A percentile compares a stretch with the other conserved stretches of the same genome.
Conservation (phyloP, 1,284 basidiomycete genomes). For the Exobasidium rhododendri region DNA sequence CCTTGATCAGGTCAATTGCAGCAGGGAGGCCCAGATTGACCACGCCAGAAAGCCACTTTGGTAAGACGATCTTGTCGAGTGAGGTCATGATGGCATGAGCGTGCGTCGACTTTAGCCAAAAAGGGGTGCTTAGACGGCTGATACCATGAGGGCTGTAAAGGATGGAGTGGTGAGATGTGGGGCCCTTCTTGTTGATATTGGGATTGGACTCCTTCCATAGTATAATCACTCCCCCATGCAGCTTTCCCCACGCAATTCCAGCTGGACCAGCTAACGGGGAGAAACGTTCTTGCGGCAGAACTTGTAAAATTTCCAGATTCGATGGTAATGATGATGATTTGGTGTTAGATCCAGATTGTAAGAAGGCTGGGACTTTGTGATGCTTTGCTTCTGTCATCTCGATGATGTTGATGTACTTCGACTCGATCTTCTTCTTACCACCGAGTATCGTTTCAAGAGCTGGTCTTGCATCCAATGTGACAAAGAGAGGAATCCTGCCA, state of each 20-base stretch:
- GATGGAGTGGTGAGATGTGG: neutral
- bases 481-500: conserved; percentile 2
- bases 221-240: conserved; percentile 18
- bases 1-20: conserved; percentile 4
- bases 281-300: neutral
- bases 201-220: conserved; percentile 3
- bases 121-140: conserved; percentile 3
- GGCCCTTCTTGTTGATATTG: neutral
- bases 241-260: conserved; percentile 16
- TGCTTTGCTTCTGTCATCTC: neutral
- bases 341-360: neutral
- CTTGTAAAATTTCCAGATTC: conserved; percentile 6
- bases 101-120: neutral
- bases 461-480: neutral
- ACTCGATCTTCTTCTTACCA: neutral
- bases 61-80: conserved; percentile 13
- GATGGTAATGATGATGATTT: neutral
- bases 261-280: neutral
- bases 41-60: conserved; percentile 13
- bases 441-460: neutral
- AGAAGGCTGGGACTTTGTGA: neutral
- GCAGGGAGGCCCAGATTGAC: conserved; percentile 16
- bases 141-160: conserved; percentile 21
- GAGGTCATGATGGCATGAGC: conserved; percentile 13
- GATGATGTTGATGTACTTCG: neutral